phyloP scores from a whole-genome alignment of 371 early-diverging fungal species.

The Mortierella sp. region DNA sequence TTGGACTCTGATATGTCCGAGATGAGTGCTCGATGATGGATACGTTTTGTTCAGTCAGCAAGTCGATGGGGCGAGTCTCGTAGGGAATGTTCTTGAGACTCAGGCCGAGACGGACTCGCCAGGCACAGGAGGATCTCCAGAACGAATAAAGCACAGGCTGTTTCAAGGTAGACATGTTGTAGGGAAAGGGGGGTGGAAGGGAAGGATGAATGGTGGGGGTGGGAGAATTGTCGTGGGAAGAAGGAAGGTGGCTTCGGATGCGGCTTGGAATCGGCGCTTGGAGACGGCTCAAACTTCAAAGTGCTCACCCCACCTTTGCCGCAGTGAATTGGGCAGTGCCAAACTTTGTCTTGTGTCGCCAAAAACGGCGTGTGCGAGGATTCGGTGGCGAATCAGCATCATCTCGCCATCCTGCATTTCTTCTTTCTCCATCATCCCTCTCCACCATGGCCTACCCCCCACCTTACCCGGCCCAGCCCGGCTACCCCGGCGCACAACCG shows the following conservation, averaged over 20 bases:
- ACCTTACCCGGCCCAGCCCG: too few species aligned
- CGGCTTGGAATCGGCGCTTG: too few species aligned
- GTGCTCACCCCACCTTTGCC: too few species aligned
- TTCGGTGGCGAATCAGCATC: too few species aligned
- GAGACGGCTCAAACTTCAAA: too few species aligned
- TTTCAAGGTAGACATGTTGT: neutral
- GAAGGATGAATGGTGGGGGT: neutral
- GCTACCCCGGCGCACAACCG: too few species aligned
- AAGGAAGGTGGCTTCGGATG: neutral
- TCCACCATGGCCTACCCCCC: neutral
- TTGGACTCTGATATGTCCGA: neutral
- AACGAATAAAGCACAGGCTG: constrained; percentile 75
- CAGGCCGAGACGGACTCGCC: constrained; percentile 82
- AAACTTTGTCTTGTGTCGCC: too few species aligned
- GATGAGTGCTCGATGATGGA: neutral
- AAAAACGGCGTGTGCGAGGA: too few species aligned
- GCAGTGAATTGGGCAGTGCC: too few species aligned
- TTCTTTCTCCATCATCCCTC: neutral
- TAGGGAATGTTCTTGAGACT: constrained; percentile 77
- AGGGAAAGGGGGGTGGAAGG: neutral
- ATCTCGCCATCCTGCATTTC: too few species aligned
- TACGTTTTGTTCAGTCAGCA: constrained; percentile 79
- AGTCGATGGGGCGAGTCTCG: constrained; percentile 67
- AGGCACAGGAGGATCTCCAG: constrained; percentile 79
- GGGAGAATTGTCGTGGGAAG: neutral